These are phyloP conservation scores for Paratinospora sagittata DNA, from an alignment of 164 flowering plant genomes.

Conservation along the genomic window DNA sequence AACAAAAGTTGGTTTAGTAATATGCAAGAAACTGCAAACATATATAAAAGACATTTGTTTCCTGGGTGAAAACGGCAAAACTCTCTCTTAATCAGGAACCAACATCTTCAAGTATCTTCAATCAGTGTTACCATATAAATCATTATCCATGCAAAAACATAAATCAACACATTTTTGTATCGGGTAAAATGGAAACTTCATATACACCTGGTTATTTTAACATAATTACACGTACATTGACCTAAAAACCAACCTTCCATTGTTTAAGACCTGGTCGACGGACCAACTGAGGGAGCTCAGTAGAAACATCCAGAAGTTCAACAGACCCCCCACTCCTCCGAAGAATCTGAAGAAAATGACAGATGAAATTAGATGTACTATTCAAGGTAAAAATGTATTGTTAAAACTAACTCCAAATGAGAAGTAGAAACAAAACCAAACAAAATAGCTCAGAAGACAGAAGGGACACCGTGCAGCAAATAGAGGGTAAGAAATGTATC, in stretches of 20 bases:
- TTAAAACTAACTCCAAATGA: background rate
- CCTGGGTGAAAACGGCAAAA: background rate
- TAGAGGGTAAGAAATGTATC: background rate
- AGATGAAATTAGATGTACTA: conserved; percentile 5
- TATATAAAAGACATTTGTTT: background rate
- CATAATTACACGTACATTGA: background rate
- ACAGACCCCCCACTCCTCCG: conserved; percentile 72
- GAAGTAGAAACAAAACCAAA: conserved; percentile 1
- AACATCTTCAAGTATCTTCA: background rate
- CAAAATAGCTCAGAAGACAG: background rate
- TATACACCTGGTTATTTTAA: background rate
- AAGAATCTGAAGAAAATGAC: conserved; percentile 48
- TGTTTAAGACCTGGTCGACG: conserved; percentile 81
- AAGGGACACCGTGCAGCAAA: background rate
- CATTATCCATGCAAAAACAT: background rate
- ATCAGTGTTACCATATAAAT: background rate
- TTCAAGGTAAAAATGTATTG: background rate
- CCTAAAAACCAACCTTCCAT: conserved; percentile 71
- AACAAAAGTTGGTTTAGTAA: background rate
- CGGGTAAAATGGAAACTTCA: background rate
- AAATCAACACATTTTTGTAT: background rate
- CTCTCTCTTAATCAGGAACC: background rate
- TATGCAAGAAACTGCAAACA: background rate
- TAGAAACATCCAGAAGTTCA: conserved; percentile 86
- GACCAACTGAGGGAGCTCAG: conserved; percentile 75